Evolutionary conservation across 2,329 filamentous ascomycete genomes (phyloP), one percentile per base, ranked within the genome.

Genomic region (Ophiostoma sp.): DNA sequence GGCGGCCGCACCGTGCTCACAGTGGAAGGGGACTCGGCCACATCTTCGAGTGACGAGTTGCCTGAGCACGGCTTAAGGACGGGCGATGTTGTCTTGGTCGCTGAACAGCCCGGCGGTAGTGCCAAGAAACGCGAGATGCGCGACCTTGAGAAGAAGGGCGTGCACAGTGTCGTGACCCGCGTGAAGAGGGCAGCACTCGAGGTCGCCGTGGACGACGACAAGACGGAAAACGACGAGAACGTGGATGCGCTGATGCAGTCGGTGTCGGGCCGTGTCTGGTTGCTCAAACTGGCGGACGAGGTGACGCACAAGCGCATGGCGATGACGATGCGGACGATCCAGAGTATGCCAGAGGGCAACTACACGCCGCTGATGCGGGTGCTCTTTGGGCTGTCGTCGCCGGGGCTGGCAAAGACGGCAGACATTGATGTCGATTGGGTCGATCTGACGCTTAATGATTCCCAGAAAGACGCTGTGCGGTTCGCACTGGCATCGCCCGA

Each of bases 1-100:
- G 96, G 95, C 19, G 96, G 96, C n/a, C 93, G 94, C 76, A 94
- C 93, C 0, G 92, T 99, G 1, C 84, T 98, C 3, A 95, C 98
- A 81, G 89, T 99, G 6, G 85, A 84, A 1, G 81, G 83, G 1
- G 83, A 84, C 19, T 85, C 89, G 0, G 95, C 98, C 1, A 86
- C 88, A 3, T 81, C 82, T 4, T 73, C 69, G 22, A 78, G 76
- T 11, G 66, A 39, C 12, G 69, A 64, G 75, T 83, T 95, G 25
- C 90, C 91, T 0, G 91, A 93, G 79, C 93, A 95, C 84, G 92
- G 92, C 33, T 84, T 96, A 70, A 86, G 93, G 1, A 87, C 89
- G 0, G 93, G 93, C 0, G 93, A 96, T 80, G 93, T 96, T 74
- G 92, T 95, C 28, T 85, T 91, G 1, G 87, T 95, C 50, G 87